phyloP scores from a whole-genome alignment of 805 yeast species.

The Ogataea nitratoaversa region DNA sequence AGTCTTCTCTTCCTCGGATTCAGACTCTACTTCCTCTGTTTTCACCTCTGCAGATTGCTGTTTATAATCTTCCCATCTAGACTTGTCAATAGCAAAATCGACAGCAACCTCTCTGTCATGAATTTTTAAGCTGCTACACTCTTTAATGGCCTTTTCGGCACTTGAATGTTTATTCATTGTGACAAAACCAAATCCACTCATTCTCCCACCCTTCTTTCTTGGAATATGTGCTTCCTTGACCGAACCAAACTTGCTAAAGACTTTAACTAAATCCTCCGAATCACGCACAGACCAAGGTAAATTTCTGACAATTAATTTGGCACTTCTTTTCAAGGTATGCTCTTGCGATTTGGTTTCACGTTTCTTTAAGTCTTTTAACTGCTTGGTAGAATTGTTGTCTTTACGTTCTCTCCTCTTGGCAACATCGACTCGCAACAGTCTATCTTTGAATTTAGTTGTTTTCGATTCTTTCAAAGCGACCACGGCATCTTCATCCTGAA shows the following conservation, averaged over 20 bases:
- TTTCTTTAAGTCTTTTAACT: conserved; percentile 45
- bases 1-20: not conserved
- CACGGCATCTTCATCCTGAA: conserved; percentile 76
- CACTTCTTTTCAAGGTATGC: conserved; percentile 47
- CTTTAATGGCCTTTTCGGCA: conserved; percentile 81
- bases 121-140: conserved; percentile 67
- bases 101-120: conserved; percentile 92
- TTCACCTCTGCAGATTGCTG: conserved; percentile 40
- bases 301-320: conserved; percentile 84
- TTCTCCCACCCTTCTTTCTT: conserved; percentile 76
- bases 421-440: conserved; percentile 69
- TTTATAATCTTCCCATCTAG: conserved; percentile 67
- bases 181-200: conserved; percentile 94
- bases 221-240: conserved; percentile 90
- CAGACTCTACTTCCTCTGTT: conserved; percentile 35
- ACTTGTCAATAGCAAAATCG: conserved; percentile 87
- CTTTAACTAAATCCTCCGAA: conserved; percentile 62
- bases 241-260: conserved; percentile 75
- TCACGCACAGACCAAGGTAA: conserved; percentile 94
- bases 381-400: conserved; percentile 11
- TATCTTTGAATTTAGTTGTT: conserved; percentile 60
- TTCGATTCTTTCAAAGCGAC: conserved; percentile 68
- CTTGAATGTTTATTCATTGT: conserved; percentile 75
- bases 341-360: conserved; percentile 12
- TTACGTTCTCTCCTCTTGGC: conserved; percentile 91